Conservation (phyloP, 305 asterid genomes). For the Vinca major region DNA sequence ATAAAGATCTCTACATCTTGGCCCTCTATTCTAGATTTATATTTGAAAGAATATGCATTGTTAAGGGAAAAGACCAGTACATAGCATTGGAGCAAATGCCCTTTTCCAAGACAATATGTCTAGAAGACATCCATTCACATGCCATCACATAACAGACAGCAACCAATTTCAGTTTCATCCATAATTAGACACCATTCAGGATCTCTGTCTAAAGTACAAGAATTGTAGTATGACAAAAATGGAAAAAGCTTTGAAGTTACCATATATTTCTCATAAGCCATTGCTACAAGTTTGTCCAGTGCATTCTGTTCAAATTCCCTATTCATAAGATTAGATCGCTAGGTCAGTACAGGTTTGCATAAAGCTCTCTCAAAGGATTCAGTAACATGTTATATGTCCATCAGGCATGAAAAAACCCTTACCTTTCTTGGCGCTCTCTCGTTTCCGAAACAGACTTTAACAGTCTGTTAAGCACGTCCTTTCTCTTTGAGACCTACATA, state of each 20-base stretch:
- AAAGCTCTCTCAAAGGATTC: slow-evolving; percentile 13
- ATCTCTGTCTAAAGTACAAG: not conserved
- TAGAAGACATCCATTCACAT: not conserved
- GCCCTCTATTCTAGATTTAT: too few relatives aligned
- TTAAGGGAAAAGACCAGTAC: not conserved
- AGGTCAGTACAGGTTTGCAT: slow-evolving; percentile 16
- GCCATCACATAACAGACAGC: not conserved
- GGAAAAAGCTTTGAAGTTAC: slow-evolving; percentile 34
- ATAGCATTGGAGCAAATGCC: not conserved
- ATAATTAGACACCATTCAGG: not conserved
- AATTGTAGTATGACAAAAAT: not conserved
- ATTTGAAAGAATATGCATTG: not conserved
- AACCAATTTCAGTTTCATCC: slow-evolving; percentile 1
- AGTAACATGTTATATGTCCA: slow-evolving; percentile 14
- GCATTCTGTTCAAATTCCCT: slow-evolving; percentile 76
- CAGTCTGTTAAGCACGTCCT: slow-evolving; percentile 47
- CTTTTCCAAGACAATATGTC: not conserved
- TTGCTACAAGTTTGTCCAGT: slow-evolving; percentile 66
- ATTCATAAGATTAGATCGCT: slow-evolving; percentile 21
- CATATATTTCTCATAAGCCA: slow-evolving; percentile 87
- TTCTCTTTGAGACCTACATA: slow-evolving; percentile 62
- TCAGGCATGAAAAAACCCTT: slow-evolving; percentile 20
- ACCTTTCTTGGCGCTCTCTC: slow-evolving; percentile 68
- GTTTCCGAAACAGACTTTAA: slow-evolving; percentile 48
- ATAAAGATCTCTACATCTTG: too few relatives aligned